Percentiles rank a stretch among this genome's conserved stretches.
Conservation (phyloP, 169 alveolate genomes). For the Neospora caninum region DNA sequence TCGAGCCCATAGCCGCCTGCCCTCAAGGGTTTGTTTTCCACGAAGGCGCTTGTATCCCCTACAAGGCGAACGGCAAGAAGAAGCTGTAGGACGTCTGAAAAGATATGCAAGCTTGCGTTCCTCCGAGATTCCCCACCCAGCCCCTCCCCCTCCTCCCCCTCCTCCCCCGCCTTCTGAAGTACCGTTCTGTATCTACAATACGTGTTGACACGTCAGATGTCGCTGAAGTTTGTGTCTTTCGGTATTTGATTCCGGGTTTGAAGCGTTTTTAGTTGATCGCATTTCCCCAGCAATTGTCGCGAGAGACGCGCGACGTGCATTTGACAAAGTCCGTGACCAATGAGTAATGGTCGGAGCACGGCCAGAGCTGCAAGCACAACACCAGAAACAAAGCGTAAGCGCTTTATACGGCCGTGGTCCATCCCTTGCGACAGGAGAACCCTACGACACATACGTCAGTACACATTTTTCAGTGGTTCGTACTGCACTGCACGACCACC, state of each 20-base stretch:
- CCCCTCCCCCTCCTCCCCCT: background rate
- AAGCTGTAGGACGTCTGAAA: background rate
- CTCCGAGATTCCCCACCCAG: background rate
- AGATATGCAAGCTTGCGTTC: background rate
- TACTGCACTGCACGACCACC: too few relatives aligned
- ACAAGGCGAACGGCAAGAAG: slow-evolving; percentile 4
- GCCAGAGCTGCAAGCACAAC: slow-evolving; percentile 36
- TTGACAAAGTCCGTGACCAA: slow-evolving; percentile 22
- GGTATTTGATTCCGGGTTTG: background rate
- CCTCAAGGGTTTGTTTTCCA: slow-evolving; percentile 21
- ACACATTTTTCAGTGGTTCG: too few relatives aligned
- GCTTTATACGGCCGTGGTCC: too few relatives aligned
- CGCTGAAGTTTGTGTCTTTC: background rate
- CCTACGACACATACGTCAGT: background rate
- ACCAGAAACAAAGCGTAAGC: background rate
- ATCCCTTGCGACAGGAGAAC: background rate
- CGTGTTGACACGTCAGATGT: background rate
- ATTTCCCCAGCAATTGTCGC: background rate
- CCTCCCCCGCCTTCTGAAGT: background rate
- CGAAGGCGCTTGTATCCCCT: slow-evolving; percentile 12
- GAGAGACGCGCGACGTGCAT: background rate
- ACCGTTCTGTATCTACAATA: background rate
- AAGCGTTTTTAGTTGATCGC: background rate
- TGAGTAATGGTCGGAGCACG: slow-evolving; percentile 46
- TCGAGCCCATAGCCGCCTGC: slow-evolving; percentile 20